A percentile compares a stretch with the other conserved stretches of the same genome.
These are phyloP conservation scores for Stylonectria norvegica DNA, from an alignment of 2,329 filamentous ascomycete species.

Conservation along the genomic window DNA sequence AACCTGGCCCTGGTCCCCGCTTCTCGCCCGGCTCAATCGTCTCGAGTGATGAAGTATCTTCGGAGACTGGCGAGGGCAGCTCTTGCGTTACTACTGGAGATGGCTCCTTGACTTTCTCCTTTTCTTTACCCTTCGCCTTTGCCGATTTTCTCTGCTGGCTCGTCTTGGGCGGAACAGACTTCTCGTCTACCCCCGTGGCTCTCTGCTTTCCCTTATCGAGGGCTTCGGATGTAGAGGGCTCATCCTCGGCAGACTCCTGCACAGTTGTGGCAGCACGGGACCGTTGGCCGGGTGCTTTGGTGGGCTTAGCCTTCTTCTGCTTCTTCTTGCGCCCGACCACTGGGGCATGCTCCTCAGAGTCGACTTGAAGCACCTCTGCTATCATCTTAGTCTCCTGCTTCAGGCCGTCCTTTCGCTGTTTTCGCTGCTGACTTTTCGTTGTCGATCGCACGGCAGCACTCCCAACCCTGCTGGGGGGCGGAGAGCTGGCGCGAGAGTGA, in stretches of 20 bases:
- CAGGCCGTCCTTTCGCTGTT: slow-evolving; percentile 65
- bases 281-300: slow-evolving; percentile 18
- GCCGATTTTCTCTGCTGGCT: slow-evolving; percentile 22
- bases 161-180: slow-evolving; percentile 16
- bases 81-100: slow-evolving; percentile 12
- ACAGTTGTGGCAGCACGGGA: slow-evolving; percentile 8
- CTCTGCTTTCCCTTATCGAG: slow-evolving; percentile 5
- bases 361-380: slow-evolving; percentile 46
- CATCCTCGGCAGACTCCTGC: slow-evolving; percentile 14
- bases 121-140: slow-evolving; percentile 26
- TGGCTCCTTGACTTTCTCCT: slow-evolving; percentile 10
- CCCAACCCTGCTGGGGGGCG: slow-evolving; percentile 62
- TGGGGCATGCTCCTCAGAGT: slow-evolving; percentile 62
- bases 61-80: slow-evolving; percentile 18
- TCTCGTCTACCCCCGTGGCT: slow-evolving; percentile 18
- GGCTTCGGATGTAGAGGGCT: slow-evolving; percentile 5
- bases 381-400: slow-evolving; percentile 60
- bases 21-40: slow-evolving; percentile 26
- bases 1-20: slow-evolving; percentile 30
- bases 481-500: slow-evolving; percentile 66
- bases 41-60: slow-evolving; percentile 14
- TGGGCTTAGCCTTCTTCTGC: slow-evolving; percentile 68
- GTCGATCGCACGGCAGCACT: slow-evolving; percentile 65
- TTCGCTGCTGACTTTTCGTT: slow-evolving; percentile 76
- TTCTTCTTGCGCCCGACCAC: slow-evolving; percentile 82